phyloP scores from a whole-genome alignment of 2,329 filamentous ascomycete species.

The Ceratocystis cubensis region DNA sequence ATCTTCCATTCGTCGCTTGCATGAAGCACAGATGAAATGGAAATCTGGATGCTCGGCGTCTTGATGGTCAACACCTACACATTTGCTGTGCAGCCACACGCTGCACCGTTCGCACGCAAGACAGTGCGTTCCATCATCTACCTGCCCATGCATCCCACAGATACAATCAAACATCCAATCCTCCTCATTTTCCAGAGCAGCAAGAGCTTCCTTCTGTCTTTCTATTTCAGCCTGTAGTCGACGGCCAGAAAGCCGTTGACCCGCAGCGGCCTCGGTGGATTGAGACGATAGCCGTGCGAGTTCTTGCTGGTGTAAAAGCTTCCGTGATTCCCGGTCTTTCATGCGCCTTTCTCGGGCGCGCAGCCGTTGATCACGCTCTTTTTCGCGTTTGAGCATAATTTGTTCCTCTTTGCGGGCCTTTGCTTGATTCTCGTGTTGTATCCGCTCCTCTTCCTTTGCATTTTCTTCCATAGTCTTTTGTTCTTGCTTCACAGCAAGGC shows the following conservation, averaged over 20 bases:
- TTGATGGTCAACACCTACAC: constrained; percentile 63
- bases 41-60: constrained; percentile 80
- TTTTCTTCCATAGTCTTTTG: constrained; percentile 19
- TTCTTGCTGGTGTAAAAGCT: constrained; percentile 73
- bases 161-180: constrained; percentile 93
- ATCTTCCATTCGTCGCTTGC: constrained; percentile 53
- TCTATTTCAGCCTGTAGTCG: constrained; percentile 66
- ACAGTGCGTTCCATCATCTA: constrained; percentile 89
- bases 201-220: constrained; percentile 61
- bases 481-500: constrained; percentile 50
- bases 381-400: constrained; percentile 45
- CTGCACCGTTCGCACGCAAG: constrained; percentile 89
- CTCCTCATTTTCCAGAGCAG: constrained; percentile 61
- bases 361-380: constrained; percentile 66
- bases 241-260: constrained; percentile 18
- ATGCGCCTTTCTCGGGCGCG: constrained; percentile 76
- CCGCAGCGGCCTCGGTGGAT: constrained; percentile 3
- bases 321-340: constrained; percentile 72
- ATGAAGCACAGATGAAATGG: constrained; percentile 70
- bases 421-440: constrained; percentile 43
- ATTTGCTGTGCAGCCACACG: constrained; percentile 95
- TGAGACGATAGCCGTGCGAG: constrained; percentile 54
- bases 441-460: constrained; percentile 21
- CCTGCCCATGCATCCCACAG: constrained; percentile 79
- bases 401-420: constrained; percentile 53